Base-by-base conservation (phyloP, 2,329 filamentous ascomycete genomes). In the Arthroderma uncinatum region DNA sequence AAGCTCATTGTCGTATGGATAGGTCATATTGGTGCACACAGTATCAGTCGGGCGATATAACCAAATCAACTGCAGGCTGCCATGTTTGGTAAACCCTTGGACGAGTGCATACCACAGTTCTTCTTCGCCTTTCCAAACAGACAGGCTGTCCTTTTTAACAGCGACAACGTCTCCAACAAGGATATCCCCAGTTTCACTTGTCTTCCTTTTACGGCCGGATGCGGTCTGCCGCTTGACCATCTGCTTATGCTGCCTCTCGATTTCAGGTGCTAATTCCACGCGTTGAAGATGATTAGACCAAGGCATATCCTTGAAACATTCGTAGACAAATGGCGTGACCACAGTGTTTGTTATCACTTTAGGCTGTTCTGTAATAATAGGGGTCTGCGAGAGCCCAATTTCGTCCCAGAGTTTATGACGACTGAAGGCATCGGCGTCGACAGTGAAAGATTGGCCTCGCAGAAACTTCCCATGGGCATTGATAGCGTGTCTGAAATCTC, bases 31-130 rank as follows among this genome's bases (percentile, higher is more conserved):
- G 0, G 78, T 80, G 44, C 89, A 87, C 0, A 84, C 79, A 0
- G 89, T 93, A 56, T 93, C 84, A 0, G 76, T 74, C 0, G 87
- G 80, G 1, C 80, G 76, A 62, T 91, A 92, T 0, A 93, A 73
- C 87, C 87, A 93, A 0, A 86, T 76, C 0, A 90, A 79, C 56
- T 84, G 78, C 9, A 90, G 81, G 19, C 33, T 36, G 16, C 50
- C 5, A 39, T 12, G 21, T 1, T 72, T 71, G 0, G 67, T 70
- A 14, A 76, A 74, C 9, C 66, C 62, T 2, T 66, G 62, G 0
- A 93, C 83, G 28, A 86, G 82, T 0, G 82, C 85, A 64, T 86
- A 85, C 85, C 87, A 91, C n/a, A 73, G 68, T 1, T 76, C 71
- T 0, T 70, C 64, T 16, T 78, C 74, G 0, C 75, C 73, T 50